These are phyloP conservation scores for Austroboletus eburneus DNA, from an alignment of 768 basidiomycete genomes.

Conservation along the genomic window DNA sequence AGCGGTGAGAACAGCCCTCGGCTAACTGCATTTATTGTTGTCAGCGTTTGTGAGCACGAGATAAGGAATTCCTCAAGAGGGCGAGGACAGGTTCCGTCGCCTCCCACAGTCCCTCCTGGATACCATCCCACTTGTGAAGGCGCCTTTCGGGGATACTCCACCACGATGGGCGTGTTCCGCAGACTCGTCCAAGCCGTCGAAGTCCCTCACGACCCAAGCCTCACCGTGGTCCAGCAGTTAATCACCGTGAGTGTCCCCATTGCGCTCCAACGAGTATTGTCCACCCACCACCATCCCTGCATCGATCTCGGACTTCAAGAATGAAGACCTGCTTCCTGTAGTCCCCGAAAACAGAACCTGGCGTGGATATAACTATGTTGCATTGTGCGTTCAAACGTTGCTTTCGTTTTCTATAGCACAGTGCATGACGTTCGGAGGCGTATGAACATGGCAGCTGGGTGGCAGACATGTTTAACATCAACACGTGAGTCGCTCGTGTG, in stretches of 20 bases:
- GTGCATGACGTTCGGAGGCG: slow-evolving; percentile 3
- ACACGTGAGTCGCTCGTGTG: slow-evolving; percentile 47
- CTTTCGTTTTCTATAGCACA: neutral
- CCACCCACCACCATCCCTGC: slow-evolving; percentile 1
- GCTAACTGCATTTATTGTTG: neutral
- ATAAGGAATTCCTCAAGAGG: slow-evolving; percentile 13
- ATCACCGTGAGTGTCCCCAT: slow-evolving; percentile 42
- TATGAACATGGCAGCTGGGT: slow-evolving; percentile 54
- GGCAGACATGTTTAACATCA: slow-evolving; percentile 76
- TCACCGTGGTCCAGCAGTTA: slow-evolving; percentile 54
- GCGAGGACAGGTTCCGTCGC: neutral
- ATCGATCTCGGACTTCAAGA: slow-evolving; percentile 38
- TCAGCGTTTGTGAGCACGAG: neutral
- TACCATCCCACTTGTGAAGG: neutral
- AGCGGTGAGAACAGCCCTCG: neutral
- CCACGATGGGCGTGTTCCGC: slow-evolving; percentile 22
- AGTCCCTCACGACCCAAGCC: slow-evolving; percentile 48
- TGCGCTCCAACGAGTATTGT: slow-evolving; percentile 1
- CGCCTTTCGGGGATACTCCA: slow-evolving; percentile 1
- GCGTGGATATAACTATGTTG: slow-evolving; percentile 60
- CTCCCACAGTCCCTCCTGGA: slow-evolving; percentile 1
- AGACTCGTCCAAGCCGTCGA: slow-evolving; percentile 38
- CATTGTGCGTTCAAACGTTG: slow-evolving; percentile 44
- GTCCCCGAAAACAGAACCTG: slow-evolving; percentile 60
- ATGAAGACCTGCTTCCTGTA: slow-evolving; percentile 71